phyloP scores from a whole-genome alignment of 805 yeast genomes.

The Saccharomycopsis guyanensis region DNA sequence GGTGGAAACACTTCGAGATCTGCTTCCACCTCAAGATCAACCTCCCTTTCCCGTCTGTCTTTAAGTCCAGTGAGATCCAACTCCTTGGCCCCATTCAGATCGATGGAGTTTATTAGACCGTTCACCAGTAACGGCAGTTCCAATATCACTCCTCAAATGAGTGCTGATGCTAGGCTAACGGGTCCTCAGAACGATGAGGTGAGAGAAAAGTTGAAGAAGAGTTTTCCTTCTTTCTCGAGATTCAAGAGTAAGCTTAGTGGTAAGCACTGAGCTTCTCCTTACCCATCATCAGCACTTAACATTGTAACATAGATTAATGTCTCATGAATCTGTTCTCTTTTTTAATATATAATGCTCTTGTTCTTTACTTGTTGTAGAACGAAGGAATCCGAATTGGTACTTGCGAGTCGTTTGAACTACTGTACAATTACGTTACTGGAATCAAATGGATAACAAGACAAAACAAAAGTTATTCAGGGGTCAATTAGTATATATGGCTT shows the following conservation, averaged over 20 bases:
- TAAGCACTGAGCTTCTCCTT: not conserved
- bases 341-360: too few species aligned
- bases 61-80: slow-evolving; percentile 6
- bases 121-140: not conserved
- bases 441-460: too few species aligned
- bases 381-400: too few species aligned
- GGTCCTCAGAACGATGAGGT: not conserved
- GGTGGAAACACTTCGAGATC: not conserved
- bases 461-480: too few species aligned
- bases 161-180: not conserved
- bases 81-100: slow-evolving; percentile 5
- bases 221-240: slow-evolving; percentile 2
- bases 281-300: too few species aligned
- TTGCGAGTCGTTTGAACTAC: too few species aligned
- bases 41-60: not conserved
- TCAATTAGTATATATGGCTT: too few species aligned
- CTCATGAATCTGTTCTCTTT: too few species aligned
- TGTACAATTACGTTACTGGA: too few species aligned
- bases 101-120: slow-evolving; percentile 3
- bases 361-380: too few species aligned
- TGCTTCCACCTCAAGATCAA: not conserved
- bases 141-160: not conserved
- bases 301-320: too few species aligned
- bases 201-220: slow-evolving; percentile 5
- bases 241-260: slow-evolving; percentile 8